These are phyloP conservation scores for Saccharomycopsis capsularis DNA, from an alignment of 805 yeast species.

Conservation along the genomic window DNA sequence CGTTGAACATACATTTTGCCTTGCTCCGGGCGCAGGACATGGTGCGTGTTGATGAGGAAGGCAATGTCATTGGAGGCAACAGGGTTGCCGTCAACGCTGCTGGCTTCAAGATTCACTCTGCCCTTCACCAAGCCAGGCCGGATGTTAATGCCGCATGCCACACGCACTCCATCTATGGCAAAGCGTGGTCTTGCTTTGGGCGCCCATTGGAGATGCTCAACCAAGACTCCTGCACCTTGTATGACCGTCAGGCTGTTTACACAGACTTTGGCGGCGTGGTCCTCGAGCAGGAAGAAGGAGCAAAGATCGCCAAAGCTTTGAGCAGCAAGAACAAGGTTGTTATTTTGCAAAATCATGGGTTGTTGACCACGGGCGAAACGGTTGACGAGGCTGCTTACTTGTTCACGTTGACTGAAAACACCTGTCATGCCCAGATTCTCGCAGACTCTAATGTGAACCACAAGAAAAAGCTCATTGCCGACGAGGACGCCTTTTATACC, in stretches of 20 bases:
- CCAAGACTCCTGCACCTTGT: slow-evolving; percentile 68
- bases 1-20: slow-evolving; percentile 71
- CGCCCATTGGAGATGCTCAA: slow-evolving; percentile 68
- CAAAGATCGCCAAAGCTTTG: slow-evolving; percentile 50
- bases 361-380: slow-evolving; percentile 60
- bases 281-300: slow-evolving; percentile 56
- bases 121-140: slow-evolving; percentile 59
- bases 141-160: slow-evolving; percentile 70
- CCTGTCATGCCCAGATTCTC: slow-evolving; percentile 59
- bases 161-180: slow-evolving; percentile 59
- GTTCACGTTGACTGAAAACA: slow-evolving; percentile 54
- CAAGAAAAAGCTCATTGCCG: slow-evolving; percentile 39
- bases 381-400: slow-evolving; percentile 71
- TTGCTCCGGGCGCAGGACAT: slow-evolving; percentile 52
- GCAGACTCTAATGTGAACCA: slow-evolving; percentile 47
- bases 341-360: slow-evolving; percentile 67
- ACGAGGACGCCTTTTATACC: slow-evolving; percentile 64
- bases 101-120: slow-evolving; percentile 65
- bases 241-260: slow-evolving; percentile 61
- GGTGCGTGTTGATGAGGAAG: slow-evolving; percentile 58
- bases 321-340: slow-evolving; percentile 49
- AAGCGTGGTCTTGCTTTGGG: slow-evolving; percentile 60
- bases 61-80: slow-evolving; percentile 57
- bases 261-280: slow-evolving; percentile 75
- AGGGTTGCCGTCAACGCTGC: slow-evolving; percentile 54